Evolutionary conservation across 768 basidiomycete species (phyloP).

Genomic region (Boletus insuetus): DNA sequence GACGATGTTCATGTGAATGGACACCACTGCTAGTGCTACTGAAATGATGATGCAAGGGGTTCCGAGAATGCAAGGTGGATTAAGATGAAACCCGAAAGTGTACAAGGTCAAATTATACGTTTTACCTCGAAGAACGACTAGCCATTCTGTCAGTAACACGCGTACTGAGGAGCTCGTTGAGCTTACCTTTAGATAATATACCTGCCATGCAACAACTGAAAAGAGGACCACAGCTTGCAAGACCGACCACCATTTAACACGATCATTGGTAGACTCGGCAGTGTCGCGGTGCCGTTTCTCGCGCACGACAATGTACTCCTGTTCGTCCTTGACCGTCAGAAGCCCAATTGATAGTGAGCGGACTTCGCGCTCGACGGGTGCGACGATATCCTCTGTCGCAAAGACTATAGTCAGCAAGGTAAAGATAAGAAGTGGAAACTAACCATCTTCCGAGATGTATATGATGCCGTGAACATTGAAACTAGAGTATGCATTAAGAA

Average conservation of each 20-base stretch:
- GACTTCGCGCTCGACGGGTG: slow-evolving; percentile 96
- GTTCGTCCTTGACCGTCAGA: slow-evolving; percentile 93
- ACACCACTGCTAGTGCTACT: neutral
- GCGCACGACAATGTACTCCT: slow-evolving; percentile 96
- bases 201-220: slow-evolving; percentile 92
- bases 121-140: slow-evolving; percentile 91
- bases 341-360: slow-evolving; percentile 78
- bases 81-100: neutral
- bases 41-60: neutral
- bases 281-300: slow-evolving; percentile 94
- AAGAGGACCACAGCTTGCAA: slow-evolving; percentile 85
- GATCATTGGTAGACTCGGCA: slow-evolving; percentile 86
- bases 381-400: slow-evolving; percentile 64
- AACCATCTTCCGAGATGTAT: slow-evolving; percentile 88
- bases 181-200: slow-evolving; percentile 90
- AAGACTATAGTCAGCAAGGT: slow-evolving; percentile 1
- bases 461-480: slow-evolving; percentile 99
- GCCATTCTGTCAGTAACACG: slow-evolving; percentile 1
- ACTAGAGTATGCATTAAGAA: slow-evolving; percentile 37
- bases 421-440: slow-evolving; percentile 12
- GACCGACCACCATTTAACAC: slow-evolving; percentile 99
- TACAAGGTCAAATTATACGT: slow-evolving; percentile 64
- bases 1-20: neutral
- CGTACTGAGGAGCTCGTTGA: neutral
- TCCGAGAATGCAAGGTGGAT: neutral